Evolutionary conservation across 176 grass and related monocot species (phyloP).

Genomic region (Oryza australiensis): DNA sequence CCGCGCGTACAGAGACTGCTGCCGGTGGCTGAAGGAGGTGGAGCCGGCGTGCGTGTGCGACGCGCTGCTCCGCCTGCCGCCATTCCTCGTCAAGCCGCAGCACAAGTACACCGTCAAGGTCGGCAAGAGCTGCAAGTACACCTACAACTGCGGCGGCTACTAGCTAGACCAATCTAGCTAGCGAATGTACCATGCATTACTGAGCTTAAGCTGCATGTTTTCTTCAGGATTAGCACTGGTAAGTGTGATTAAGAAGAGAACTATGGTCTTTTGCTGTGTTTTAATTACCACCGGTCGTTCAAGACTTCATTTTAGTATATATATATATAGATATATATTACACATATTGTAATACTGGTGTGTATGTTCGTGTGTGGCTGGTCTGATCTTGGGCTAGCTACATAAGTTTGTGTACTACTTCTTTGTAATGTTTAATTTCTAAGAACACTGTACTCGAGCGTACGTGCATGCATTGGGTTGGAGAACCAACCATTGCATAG

Average conservation of each 20-base stretch:
- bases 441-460: background rate
- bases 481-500: background rate
- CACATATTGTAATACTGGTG: background rate
- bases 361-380: background rate
- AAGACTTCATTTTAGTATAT: background rate
- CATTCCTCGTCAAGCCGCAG: constrained; percentile 76
- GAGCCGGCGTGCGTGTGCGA: constrained; percentile 82
- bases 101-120: constrained; percentile 67
- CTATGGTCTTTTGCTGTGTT: constrained; percentile 19
- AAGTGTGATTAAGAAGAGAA: background rate
- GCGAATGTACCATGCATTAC: background rate
- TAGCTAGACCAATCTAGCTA: background rate
- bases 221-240: background rate
- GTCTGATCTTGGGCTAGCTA: background rate
- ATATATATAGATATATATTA: background rate
- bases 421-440: background rate
- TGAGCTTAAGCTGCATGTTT: background rate
- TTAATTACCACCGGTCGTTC: background rate
- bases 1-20: constrained; percentile 66
- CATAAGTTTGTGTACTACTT: background rate
- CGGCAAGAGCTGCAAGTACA: constrained; percentile 48
- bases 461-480: background rate
- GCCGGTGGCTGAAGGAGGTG: constrained; percentile 76
- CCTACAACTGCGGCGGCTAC: constrained; percentile 60
- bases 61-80: constrained; percentile 57